A percentile compares a stretch with the other conserved stretches of the same genome.
These are phyloP conservation scores for Syzygium aromaticum DNA, from an alignment of 345 rosid genomes.

Conservation along the genomic window DNA sequence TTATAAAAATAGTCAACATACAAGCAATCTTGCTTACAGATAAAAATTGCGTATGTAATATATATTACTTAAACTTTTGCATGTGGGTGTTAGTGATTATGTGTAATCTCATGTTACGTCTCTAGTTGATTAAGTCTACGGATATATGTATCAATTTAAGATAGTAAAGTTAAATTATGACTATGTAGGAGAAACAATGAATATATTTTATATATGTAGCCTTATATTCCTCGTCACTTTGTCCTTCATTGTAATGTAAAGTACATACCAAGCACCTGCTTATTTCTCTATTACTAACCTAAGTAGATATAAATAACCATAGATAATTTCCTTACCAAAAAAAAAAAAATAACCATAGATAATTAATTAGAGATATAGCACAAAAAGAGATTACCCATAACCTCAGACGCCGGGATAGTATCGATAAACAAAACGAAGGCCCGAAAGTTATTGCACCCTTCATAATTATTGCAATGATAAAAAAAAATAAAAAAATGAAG, in stretches of 20 bases:
- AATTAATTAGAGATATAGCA: not conserved
- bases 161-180: not conserved
- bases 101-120: not conserved
- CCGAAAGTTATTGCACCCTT: not conserved
- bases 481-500: not conserved
- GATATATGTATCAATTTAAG: not conserved
- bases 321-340: too few relatives aligned
- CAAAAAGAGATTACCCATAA: not conserved
- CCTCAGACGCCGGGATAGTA: not conserved
- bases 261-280: not conserved
- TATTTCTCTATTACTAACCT: not conserved
- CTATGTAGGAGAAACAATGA: not conserved
- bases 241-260: not conserved
- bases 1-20: not conserved
- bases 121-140: not conserved
- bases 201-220: not conserved
- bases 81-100: not conserved
- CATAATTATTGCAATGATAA: not conserved
- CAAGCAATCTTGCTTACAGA: not conserved
- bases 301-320: not conserved
- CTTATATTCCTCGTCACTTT: not conserved
- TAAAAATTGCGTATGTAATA: not conserved
- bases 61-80: not conserved
- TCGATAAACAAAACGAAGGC: not conserved
- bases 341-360: not conserved